A percentile compares a stretch with the other conserved stretches of the same genome.
These are phyloP conservation scores for Exserohilum turcica DNA, from an alignment of 2,329 filamentous ascomycete genomes.

Conservation along the genomic window DNA sequence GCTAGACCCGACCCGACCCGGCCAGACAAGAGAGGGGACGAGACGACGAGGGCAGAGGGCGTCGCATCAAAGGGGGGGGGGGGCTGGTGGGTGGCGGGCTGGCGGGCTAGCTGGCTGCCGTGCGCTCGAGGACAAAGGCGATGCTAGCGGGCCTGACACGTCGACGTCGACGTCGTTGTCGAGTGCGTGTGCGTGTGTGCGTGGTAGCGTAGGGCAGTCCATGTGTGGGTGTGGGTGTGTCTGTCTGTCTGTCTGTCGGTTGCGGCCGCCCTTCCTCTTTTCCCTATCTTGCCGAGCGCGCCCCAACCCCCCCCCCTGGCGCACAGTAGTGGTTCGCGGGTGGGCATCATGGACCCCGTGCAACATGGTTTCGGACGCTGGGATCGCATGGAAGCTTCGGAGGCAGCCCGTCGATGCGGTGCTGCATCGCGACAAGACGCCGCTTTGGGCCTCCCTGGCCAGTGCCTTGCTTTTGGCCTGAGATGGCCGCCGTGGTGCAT, in stretches of 20 bases:
- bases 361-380: conserved; percentile 18
- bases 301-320: conserved; percentile 9
- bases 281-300: conserved; percentile 2
- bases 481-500: background rate
- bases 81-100: background rate
- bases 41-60: too few species aligned
- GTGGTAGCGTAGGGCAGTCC: too few species aligned
- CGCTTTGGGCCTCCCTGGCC: conserved; percentile 19
- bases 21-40: too few species aligned
- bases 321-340: conserved; percentile 18
- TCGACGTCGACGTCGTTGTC: background rate
- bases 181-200: too few species aligned
- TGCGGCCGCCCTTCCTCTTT: conserved; percentile 6
- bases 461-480: conserved; percentile 5
- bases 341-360: conserved; percentile 20
- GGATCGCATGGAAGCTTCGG: conserved; percentile 22
- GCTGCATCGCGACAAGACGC: conserved; percentile 10
- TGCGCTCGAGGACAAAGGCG: background rate
- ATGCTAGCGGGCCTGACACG: conserved; percentile 1
- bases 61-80: background rate
- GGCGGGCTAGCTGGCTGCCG: background rate
- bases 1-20: too few species aligned
- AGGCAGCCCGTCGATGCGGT: conserved; percentile 16
- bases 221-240: too few species aligned
- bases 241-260: background rate